Evolutionary conservation across 2,329 filamentous ascomycete genomes (phyloP).

Genomic region (Didymella exigua): DNA sequence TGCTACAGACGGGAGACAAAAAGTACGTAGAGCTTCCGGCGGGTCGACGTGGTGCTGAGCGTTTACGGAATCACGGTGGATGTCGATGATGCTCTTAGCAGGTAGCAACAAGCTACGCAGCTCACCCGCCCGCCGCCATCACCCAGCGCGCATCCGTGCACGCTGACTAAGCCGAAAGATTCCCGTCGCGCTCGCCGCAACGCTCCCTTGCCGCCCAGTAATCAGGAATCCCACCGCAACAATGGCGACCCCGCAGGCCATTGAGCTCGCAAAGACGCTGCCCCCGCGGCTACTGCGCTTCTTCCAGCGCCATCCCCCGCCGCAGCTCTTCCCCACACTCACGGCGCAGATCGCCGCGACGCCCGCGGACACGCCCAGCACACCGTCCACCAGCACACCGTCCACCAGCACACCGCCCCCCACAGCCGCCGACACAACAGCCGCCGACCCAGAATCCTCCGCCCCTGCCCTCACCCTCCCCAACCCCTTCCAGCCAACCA

Average conservation of each 20-base stretch:
- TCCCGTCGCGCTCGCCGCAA: constrained; percentile 17
- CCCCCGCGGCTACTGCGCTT: constrained; percentile 81
- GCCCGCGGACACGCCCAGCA: constrained; percentile 16
- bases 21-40: no score
- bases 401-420: constrained; percentile 49
- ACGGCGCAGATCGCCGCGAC: constrained; percentile 20
- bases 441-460: not conserved
- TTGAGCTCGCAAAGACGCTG: constrained; percentile 70
- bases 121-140: constrained; percentile 7
- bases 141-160: not conserved
- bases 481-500: constrained; percentile 83
- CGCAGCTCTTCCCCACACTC: constrained; percentile 52
- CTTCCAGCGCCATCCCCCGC: constrained; percentile 85
- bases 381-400: constrained; percentile 29
- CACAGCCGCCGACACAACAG: constrained; percentile 27
- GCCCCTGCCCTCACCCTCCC: constrained; percentile 57
- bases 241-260: constrained; percentile 43
- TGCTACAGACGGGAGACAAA: no score
- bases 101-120: constrained; percentile 31
- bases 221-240: not conserved
- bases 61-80: not conserved
- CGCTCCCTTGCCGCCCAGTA: not conserved
- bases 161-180: constrained; percentile 2
- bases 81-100: constrained; percentile 9
- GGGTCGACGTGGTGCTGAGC: not conserved